Percentiles rank a stretch among this genome's conserved stretches.
Evolutionary conservation across 495 filamentous ascomycete species (phyloP).

Genomic region (Penicillium taxi): DNA sequence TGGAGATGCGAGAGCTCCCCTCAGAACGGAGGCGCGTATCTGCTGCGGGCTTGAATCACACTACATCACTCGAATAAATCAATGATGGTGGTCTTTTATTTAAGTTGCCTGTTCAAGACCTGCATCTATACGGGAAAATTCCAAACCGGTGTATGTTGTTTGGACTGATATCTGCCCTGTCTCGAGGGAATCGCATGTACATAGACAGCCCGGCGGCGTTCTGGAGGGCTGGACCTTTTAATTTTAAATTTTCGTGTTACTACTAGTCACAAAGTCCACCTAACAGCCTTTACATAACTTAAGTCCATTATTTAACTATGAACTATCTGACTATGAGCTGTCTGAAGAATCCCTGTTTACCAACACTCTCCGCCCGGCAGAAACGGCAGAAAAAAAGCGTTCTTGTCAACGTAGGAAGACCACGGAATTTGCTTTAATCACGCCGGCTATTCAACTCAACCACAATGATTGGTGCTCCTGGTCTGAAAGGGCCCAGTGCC

Average conservation of each 20-base stretch:
- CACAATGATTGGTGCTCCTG: constrained; percentile 33
- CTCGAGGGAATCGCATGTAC: constrained; percentile 17
- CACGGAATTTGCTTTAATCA: too few species aligned
- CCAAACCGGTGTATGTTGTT: constrained; percentile 17
- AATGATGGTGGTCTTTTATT: background rate
- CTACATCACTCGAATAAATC: constrained; percentile 33
- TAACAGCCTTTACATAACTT: too few species aligned
- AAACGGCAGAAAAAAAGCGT: constrained; percentile 29
- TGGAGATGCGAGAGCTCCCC: constrained; percentile 52
- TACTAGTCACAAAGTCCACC: too few species aligned
- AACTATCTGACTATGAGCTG: background rate
- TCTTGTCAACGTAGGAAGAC: too few species aligned
- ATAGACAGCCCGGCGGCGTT: constrained; percentile 33
- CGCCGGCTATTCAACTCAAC: constrained; percentile 9
- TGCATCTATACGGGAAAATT: constrained; percentile 15
- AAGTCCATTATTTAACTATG: too few species aligned
- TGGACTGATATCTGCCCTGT: constrained; percentile 14
- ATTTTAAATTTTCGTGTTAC: too few species aligned
- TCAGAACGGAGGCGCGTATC: constrained; percentile 41
- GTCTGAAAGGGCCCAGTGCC: constrained; percentile 25
- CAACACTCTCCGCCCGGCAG: constrained; percentile 30
- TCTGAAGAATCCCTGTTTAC: constrained; percentile 8
- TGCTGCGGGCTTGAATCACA: constrained; percentile 37
- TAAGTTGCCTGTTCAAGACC: constrained; percentile 1
- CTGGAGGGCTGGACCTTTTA: constrained; percentile 24